These are phyloP conservation scores for Aspergillus novofumigatus DNA, from an alignment of 2,329 filamentous ascomycete genomes.

Conservation along the genomic window DNA sequence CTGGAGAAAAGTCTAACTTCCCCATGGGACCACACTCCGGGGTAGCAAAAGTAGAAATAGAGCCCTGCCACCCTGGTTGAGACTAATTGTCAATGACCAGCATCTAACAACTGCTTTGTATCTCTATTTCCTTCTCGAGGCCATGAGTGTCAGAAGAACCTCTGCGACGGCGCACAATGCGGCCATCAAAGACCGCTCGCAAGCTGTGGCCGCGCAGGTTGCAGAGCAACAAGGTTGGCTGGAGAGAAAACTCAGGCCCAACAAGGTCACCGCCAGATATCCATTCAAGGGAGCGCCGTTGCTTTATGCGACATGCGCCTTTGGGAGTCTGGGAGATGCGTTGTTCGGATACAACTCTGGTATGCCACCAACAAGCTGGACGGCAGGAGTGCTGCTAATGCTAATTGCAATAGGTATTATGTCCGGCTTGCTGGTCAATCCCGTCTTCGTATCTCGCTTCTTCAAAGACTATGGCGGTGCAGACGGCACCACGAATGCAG, in stretches of 20 bases:
- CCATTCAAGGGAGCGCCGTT: constrained; percentile 35
- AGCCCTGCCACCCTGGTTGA: not conserved
- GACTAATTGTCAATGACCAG: not conserved
- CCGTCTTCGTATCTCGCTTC: constrained; percentile 38
- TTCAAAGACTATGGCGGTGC: constrained; percentile 37
- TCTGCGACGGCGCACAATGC: constrained; percentile 8
- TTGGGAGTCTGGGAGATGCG: constrained; percentile 40
- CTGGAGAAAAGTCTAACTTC: constrained; percentile 13
- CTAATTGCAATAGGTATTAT: constrained; percentile 32
- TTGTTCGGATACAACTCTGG: constrained; percentile 42
- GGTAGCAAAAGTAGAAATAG: constrained; percentile 15
- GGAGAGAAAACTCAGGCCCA: constrained; percentile 35
- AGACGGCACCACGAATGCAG: constrained; percentile 22
- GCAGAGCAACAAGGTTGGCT: constrained; percentile 27
- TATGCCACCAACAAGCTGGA: constrained; percentile 8
- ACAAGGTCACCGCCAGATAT: constrained; percentile 33
- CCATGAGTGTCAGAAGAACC: not conserved
- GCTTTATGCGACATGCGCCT: constrained; percentile 38
- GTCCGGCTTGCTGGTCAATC: constrained; percentile 38
- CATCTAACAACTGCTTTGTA: too few species aligned
- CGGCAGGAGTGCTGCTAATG: too few species aligned
- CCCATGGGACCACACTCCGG: constrained; percentile 10
- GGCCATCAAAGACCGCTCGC: constrained; percentile 18
- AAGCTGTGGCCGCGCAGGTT: constrained; percentile 20
- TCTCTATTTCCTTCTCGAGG: too few species aligned